A percentile compares a stretch with the other conserved stretches of the same genome.
These are phyloP conservation scores for Physcia stellaris DNA, from an alignment of 495 filamentous ascomycete genomes.

Conservation along the genomic window DNA sequence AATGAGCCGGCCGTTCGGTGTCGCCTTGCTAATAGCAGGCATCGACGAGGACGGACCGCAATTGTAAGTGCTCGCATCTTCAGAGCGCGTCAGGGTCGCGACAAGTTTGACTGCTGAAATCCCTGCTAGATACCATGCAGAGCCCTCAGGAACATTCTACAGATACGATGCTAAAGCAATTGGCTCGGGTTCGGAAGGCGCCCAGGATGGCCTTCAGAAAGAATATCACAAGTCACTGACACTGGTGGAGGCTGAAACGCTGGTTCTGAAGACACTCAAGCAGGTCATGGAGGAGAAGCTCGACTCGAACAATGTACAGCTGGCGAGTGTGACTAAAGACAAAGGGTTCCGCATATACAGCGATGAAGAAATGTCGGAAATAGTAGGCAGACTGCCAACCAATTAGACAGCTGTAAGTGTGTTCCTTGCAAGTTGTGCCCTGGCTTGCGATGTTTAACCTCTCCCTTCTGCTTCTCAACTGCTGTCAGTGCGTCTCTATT, in stretches of 20 bases:
- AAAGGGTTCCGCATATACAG: constrained; percentile 96
- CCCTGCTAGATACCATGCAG: constrained; percentile 68
- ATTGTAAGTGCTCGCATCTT: constrained; percentile 38
- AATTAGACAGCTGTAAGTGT: constrained; percentile 19
- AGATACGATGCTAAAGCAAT: constrained; percentile 99
- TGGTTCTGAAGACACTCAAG: constrained; percentile 96
- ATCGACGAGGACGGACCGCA: constrained; percentile 95
- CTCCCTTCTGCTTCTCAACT: too few species aligned
- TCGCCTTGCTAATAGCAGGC: constrained; percentile 89
- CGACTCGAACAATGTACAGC: constrained; percentile 93
- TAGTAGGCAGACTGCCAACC: constrained; percentile 57
- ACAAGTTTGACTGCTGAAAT: constrained; percentile 1
- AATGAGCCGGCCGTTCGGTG: constrained; percentile 93
- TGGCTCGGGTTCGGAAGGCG: constrained; percentile 88
- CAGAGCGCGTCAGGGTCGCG: background rate
- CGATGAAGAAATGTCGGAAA: constrained; percentile 87
- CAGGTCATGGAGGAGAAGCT: constrained; percentile 99
- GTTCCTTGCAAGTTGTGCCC: too few species aligned
- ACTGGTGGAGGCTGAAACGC: constrained; percentile 79
- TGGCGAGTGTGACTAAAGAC: constrained; percentile 95
- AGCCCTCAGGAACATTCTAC: constrained; percentile 96
- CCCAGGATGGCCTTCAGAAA: constrained; percentile 94
- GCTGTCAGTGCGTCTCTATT: too few species aligned
- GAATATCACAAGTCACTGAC: constrained; percentile 98
- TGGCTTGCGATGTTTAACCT: too few species aligned